phyloP scores from a whole-genome alignment of 768 basidiomycete species.

The Amanita inopinata region DNA sequence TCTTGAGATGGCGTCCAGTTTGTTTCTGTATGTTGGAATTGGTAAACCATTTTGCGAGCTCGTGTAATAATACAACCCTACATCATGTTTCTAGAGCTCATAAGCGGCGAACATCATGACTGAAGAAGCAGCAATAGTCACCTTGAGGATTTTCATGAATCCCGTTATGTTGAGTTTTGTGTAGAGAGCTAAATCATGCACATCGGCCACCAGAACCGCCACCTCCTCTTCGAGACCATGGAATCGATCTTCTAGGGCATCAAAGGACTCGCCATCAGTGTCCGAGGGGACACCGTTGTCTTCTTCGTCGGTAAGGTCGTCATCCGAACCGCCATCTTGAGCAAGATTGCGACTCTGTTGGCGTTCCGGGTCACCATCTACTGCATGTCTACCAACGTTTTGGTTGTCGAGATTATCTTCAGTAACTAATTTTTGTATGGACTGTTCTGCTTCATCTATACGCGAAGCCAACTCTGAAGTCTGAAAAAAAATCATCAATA shows the following conservation, averaged over 20 bases:
- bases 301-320: constrained; percentile 39
- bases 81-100: constrained; percentile 78
- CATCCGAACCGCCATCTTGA: constrained; percentile 66
- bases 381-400: constrained; percentile 2
- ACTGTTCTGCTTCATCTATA: constrained; percentile 74
- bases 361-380: constrained; percentile 43
- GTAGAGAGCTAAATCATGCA: constrained; percentile 83
- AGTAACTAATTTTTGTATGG: constrained; percentile 69
- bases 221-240: constrained; percentile 88
- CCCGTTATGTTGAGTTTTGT: constrained; percentile 98
- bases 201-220: constrained; percentile 87
- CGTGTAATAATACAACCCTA: constrained; percentile 22
- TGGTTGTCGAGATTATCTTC: constrained; percentile 29
- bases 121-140: constrained; percentile 18
- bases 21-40: constrained; percentile 59
- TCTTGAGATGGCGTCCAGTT: constrained; percentile 74
- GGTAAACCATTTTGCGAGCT: neutral
- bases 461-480: constrained; percentile 74
- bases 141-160: constrained; percentile 97
- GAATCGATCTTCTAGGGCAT: constrained; percentile 80
- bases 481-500: constrained; percentile 37
- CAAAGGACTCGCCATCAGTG: constrained; percentile 40
- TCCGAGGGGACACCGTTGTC: constrained; percentile 23
- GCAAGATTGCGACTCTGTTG: constrained; percentile 40
- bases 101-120: neutral